Conservation (phyloP, 2,329 filamentous ascomycete species). For the Seiridium unicorne region DNA sequence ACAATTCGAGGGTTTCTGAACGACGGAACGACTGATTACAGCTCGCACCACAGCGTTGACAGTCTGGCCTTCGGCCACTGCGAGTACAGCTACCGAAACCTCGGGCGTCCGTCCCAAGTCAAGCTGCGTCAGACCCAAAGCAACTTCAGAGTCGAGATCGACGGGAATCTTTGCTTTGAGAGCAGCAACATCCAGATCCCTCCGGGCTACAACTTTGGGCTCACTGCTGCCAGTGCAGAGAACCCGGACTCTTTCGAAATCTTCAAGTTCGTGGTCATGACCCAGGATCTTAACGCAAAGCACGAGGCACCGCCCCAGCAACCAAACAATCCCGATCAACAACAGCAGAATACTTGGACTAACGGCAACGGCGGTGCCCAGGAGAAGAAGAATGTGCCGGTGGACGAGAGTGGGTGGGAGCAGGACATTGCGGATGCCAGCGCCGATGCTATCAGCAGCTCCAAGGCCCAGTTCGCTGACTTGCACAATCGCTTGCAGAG, state of each 20-base stretch:
- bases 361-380: conserved; percentile 20
- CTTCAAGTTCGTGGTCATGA: conserved; percentile 79
- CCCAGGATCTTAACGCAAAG: conserved; percentile 40
- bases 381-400: conserved; percentile 17
- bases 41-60: conserved; percentile 73
- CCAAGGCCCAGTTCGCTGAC: conserved; percentile 71
- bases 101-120: conserved; percentile 78
- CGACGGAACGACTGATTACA: conserved; percentile 81
- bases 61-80: conserved; percentile 91
- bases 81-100: conserved; percentile 85
- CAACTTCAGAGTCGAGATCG: conserved; percentile 75
- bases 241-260: conserved; percentile 93
- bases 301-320: conserved; percentile 28
- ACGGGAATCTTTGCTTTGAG: conserved; percentile 80
- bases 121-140: conserved; percentile 65
- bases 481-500: conserved; percentile 80
- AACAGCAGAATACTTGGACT: conserved; percentile 23
- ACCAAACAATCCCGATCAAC: conserved; percentile 29
- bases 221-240: conserved; percentile 86
- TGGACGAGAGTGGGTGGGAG: conserved; percentile 32
- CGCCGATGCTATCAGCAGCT: conserved; percentile 46
- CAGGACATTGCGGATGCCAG: conserved; percentile 45
- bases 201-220: conserved; percentile 76
- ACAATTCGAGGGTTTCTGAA: conserved; percentile 92
- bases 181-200: conserved; percentile 78